A percentile compares a stretch with the other conserved stretches of the same genome.
Conservation (phyloP, 345 rosid genomes). For the Passiflora organensis region DNA sequence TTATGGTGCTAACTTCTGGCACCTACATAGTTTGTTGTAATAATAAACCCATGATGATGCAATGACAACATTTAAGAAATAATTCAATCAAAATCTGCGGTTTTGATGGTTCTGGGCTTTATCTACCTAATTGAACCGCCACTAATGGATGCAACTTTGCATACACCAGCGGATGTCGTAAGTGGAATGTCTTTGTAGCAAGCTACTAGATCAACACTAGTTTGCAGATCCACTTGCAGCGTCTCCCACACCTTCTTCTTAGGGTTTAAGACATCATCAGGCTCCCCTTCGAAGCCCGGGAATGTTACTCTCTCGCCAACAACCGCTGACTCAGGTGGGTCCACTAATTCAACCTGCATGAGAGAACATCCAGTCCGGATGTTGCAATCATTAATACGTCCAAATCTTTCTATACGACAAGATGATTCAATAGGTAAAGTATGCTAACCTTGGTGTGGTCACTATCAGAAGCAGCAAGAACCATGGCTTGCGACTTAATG, state of each 20-base stretch:
- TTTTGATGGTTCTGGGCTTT: not conserved
- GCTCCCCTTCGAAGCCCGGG: conserved; percentile 64
- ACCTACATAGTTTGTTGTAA: no score
- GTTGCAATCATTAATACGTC: not conserved
- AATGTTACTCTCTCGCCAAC: conserved; percentile 73
- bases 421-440: not conserved
- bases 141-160: conserved; percentile 70
- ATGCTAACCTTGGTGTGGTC: conserved; percentile 53
- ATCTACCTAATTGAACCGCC: conserved; percentile 55
- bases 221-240: conserved; percentile 56
- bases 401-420: no score
- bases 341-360: conserved; percentile 79
- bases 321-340: conserved; percentile 62
- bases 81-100: no score
- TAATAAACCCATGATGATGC: no score
- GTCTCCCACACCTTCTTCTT: conserved; percentile 96
- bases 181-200: conserved; percentile 71
- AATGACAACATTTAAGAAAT: no score
- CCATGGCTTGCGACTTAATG: conserved; percentile 91
- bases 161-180: conserved; percentile 75
- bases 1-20: no score
- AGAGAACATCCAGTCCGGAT: no score
- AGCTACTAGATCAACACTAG: conserved; percentile 55
- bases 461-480: conserved; percentile 77
- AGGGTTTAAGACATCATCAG: conserved; percentile 76